Evolutionary conservation across 2,329 filamentous ascomycete genomes (phyloP).

Genomic region (Paracamarosporium sp.): DNA sequence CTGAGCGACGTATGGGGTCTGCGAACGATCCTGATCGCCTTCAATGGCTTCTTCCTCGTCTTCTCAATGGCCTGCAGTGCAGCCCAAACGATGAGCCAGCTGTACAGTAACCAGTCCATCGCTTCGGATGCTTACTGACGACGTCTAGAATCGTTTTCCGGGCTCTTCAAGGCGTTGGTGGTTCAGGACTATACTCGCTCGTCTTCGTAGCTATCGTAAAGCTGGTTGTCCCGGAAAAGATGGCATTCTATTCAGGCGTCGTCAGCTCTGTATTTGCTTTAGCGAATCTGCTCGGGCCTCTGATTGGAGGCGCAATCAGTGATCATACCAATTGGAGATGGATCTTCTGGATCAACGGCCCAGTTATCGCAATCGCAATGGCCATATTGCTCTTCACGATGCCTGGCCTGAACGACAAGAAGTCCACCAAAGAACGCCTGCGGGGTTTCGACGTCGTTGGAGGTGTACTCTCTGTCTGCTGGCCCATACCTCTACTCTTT

Average conservation of each 20-base stretch:
- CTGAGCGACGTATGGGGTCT: slow-evolving; percentile 40
- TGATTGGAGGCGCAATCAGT: slow-evolving; percentile 54
- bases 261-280: slow-evolving; percentile 49
- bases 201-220: slow-evolving; percentile 43
- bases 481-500: slow-evolving; percentile 41
- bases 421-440: slow-evolving; percentile 34
- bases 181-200: slow-evolving; percentile 56
- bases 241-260: slow-evolving; percentile 43
- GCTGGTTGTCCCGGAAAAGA: slow-evolving; percentile 34
- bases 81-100: slow-evolving; percentile 36
- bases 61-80: slow-evolving; percentile 42
- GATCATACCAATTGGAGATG: slow-evolving; percentile 53
- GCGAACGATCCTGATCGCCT: slow-evolving; percentile 28
- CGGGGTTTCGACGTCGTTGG: slow-evolving; percentile 35
- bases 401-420: slow-evolving; percentile 31
- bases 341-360: slow-evolving; percentile 56
- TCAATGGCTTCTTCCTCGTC: slow-evolving; percentile 32
- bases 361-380: slow-evolving; percentile 30
- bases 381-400: slow-evolving; percentile 33
- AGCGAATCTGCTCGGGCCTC: slow-evolving; percentile 51
- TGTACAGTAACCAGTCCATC: slow-evolving; percentile 21
- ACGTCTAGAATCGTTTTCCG: slow-evolving; percentile 43
- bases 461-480: slow-evolving; percentile 35
- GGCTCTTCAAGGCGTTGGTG: slow-evolving; percentile 55
- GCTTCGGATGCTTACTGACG: slow-evolving; percentile 10